Evolutionary conservation across 2,329 filamentous ascomycete genomes (phyloP), one percentile per base, ranked within the genome.

Genomic region (Colletotrichum orchidophilum): DNA sequence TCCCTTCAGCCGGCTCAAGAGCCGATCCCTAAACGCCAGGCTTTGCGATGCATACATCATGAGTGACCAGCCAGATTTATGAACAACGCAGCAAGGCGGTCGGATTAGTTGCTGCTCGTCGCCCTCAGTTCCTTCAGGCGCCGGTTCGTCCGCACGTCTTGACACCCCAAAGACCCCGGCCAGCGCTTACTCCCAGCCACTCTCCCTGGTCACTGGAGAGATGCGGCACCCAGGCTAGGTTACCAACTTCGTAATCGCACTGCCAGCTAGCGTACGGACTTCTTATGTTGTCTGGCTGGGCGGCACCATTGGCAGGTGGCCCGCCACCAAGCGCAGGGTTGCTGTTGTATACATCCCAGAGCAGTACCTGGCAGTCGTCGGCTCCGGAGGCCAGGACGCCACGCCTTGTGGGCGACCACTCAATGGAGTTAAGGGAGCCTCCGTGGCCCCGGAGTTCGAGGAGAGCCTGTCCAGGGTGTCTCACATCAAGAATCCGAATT

Each of bases 401-500:
- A 76, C 96, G 89, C 70, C 95, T 90, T 66, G 91, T 89, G 0
- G 95, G 96, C 9, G 94, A 97, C 96, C 96, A 99, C 83, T 99
- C 96, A 70, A 98, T 93, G 77, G 93, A 96, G 82, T 97, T 98
- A 68, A 99, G 89, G 8, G 94, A 83, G 5, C 94, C 93, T 26
- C 91, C 90, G 79, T 99, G 96, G 26, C 96, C 96, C 58, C 94
- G 94, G 46, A 99, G 90, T 80, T 99, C 96, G 29, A 99, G 89
- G 5, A 99, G 88, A 2, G 96, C 96, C 81, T 98, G 96, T 6
- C 96, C 96, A 0, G 96, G 96, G 82, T 99, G 96, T 59, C 96
- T 92, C 3, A 98, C 96, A 78, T 99, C 96, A 33, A 99, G 90
- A 65, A 99, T 97, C 58, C 96, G 94, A 78, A 99, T 95, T 39